Evolutionary conservation across 73 alveolate genomes (phyloP), one percentile per base, ranked within the genome.

Genomic region (Paramecium biaurelia): DNA sequence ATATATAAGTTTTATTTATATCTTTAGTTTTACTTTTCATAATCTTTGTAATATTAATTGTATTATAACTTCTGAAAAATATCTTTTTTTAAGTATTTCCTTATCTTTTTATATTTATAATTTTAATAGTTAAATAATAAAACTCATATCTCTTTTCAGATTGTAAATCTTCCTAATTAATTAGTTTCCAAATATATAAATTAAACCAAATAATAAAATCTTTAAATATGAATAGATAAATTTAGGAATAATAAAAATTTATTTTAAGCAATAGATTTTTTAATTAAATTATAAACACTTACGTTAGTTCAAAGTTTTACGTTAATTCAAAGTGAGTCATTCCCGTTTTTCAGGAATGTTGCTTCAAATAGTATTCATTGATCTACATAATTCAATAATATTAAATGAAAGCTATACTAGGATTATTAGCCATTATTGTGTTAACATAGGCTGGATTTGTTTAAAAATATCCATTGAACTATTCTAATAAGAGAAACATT

Each of bases 391-490:
- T 15, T 53, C 11, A 53, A 53, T 53, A 53, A 15, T 53, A 53
- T 53, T 53, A 53, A 53, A 53, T 53, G 68, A 53, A 53, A 14
- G 68, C 68, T 18, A 53, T 53, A 53, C 18, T 53, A 15, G 68
- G 68, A 18, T 53, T 53, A 20, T 53, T 53, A 53, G 84, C 84
- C 7, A 63, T 63, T 15, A 26, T 72, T 42, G 86, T 42, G 35
- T 28, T 72, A 34, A 37, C 90, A 23, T n/a, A 45, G 15, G 87
- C 68, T 38, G 59, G 87, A 32, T 21, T 74, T 24, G 90, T 47
- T 26, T 45, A 41, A 24, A 79, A 79, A 45, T 79, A 79, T 63
- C 90, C 90, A n/a, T 24, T 79, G 43, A 20, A 79, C 35, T 79
- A 41, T 23, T 21, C 56, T 14, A 63, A 30, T 24, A 79, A 45